These are phyloP conservation scores for Amaranthus cruentus DNA, from an alignment of 148 eudicot species.

Conservation along the genomic window DNA sequence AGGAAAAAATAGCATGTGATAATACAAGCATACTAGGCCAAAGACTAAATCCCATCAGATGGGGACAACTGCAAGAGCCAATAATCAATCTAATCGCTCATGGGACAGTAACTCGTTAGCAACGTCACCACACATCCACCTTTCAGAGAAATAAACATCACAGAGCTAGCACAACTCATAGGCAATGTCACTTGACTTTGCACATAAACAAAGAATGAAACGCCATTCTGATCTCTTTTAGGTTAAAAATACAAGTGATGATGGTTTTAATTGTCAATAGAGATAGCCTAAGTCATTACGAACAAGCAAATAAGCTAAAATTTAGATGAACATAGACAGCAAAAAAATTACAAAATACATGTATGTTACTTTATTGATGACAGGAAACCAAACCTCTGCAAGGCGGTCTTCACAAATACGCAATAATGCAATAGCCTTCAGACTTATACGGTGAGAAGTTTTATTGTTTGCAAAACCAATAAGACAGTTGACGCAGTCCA, in stretches of 20 bases:
- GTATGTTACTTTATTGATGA: slow-evolving; percentile 1
- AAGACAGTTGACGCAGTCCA: slow-evolving; percentile 98
- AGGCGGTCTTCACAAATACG: slow-evolving; percentile 99
- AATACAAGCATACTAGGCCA: no score
- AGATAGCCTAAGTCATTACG: not conserved
- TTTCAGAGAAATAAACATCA: not conserved
- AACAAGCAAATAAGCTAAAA: slow-evolving; percentile 1
- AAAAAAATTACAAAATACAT: slow-evolving; percentile 1
- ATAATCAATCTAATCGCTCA: no score
- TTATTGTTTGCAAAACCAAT: slow-evolving; percentile 98
- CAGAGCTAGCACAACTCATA: not conserved
- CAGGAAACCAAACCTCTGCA: slow-evolving; percentile 69
- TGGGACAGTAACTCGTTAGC: not conserved
- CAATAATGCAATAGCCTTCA: slow-evolving; percentile 95
- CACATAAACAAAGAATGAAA: not conserved
- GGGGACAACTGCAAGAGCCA: no score
- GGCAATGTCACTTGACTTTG: slow-evolving; percentile 1
- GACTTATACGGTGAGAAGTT: slow-evolving; percentile 89
- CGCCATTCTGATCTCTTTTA: not conserved
- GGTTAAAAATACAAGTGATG: not conserved
- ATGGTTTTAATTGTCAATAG: not conserved
- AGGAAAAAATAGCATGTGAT: no score
- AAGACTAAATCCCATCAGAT: no score
- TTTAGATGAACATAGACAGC: not conserved
- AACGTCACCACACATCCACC: not conserved